Evolutionary conservation across 768 basidiomycete genomes (phyloP), one percentile per base, ranked within the genome.

Genomic region (Hortiboletus campestris): DNA sequence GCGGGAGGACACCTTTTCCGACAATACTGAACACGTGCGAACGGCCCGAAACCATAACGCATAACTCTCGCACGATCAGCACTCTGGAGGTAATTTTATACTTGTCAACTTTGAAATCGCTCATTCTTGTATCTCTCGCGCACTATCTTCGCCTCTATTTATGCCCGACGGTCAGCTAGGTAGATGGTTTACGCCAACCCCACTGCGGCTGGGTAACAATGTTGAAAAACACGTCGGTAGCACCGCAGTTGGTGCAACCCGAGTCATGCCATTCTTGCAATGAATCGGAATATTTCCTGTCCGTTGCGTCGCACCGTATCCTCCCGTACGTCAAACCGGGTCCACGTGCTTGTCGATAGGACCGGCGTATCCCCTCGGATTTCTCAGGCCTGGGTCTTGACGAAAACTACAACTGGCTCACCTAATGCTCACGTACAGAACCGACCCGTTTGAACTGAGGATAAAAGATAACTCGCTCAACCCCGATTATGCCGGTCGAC

Each of bases 351-450:
- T n/a, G 3, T 3, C 36, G 9, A 40, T 39, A 22, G 11, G 25
- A 20, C 42, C 36, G 19, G 19, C 17, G n/a, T 52, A 65, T 60
- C 48, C 48, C 64, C 62, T 64, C 65, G 62, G 56, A 39, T 43
- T 67, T 67, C 64, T 49, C 65, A 66, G 46, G 50, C n/a, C n/a
- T n/a, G n/a, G n/a, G n/a, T n/a, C 40, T 40, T 34, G 20, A 45
- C 16, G 19, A 43, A 40, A 38, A 39, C 47, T 7, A 16, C 22
- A 19, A 29, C 9, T 34, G 34, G 22, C 34, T 58, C 20, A 35
- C 20, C 28, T 39, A 25, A 46, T 49, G 32, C 25, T 31, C 46
- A 60, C 58, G 46, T 59, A 49, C 34, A 13, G 20, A 19, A 12
- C 16, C 25, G 25, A 6, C 25, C 25, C 25, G 25, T 25, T 25